These are phyloP conservation scores for Haemoproteus tartakovskyi DNA, from an alignment of 169 alveolate species.

Conservation along the genomic window DNA sequence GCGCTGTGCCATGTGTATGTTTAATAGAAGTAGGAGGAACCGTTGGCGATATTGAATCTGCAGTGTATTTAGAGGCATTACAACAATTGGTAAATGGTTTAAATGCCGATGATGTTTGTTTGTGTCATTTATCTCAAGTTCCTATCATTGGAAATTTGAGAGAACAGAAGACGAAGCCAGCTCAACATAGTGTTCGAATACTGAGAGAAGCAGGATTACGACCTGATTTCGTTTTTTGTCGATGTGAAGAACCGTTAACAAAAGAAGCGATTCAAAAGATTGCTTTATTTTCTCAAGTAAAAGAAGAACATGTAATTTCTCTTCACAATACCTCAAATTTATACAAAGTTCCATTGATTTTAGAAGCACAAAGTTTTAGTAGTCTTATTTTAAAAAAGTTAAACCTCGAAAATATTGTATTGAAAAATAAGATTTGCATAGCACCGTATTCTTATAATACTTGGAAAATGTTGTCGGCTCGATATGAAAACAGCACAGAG, in stretches of 20 bases:
- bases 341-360: constrained; percentile 78
- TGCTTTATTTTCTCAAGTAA: constrained; percentile 82
- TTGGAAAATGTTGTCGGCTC: constrained; percentile 70
- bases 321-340: constrained; percentile 66
- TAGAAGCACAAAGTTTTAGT: constrained; percentile 80
- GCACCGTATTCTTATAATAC: constrained; percentile 65
- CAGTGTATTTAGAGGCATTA: constrained; percentile 90
- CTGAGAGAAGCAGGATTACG: constrained; percentile 79
- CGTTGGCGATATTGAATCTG: constrained; percentile 95
- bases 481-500: constrained; percentile 52
- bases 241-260: constrained; percentile 80
- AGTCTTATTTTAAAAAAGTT: constrained; percentile 49
- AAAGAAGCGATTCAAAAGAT: constrained; percentile 79
- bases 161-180: constrained; percentile 93
- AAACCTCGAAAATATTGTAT: constrained; percentile 34
- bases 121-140: constrained; percentile 85
- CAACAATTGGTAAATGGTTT: constrained; percentile 84
- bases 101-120: constrained; percentile 86
- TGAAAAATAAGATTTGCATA: constrained; percentile 26
- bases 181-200: constrained; percentile 92
- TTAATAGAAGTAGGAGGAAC: constrained; percentile 97
- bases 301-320: constrained; percentile 76
- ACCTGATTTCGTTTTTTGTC: constrained; percentile 86
- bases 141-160: constrained; percentile 83
- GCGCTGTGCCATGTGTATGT: constrained; percentile 88